Conservation (phyloP, 768 basidiomycete genomes). For the Lactarius indigo region DNA sequence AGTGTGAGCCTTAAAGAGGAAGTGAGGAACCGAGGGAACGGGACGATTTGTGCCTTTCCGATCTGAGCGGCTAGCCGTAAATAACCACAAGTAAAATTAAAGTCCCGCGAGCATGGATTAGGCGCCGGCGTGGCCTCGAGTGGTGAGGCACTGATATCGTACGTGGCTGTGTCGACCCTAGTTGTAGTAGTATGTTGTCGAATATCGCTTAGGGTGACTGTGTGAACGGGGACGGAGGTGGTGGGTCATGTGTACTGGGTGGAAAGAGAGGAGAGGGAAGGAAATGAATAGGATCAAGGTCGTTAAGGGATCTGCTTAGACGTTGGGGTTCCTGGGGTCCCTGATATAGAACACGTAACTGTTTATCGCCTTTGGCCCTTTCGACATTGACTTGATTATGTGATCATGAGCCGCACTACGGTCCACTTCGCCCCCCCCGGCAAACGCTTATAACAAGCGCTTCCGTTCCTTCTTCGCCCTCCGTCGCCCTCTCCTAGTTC, state of each 20-base stretch:
- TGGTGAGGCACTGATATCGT: slow-evolving; percentile 22
- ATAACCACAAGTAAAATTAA: slow-evolving; percentile 20
- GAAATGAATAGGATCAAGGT: not conserved
- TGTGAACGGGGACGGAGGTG: not conserved
- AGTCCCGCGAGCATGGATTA: slow-evolving; percentile 20
- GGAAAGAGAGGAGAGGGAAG: not conserved
- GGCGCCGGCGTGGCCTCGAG: slow-evolving; percentile 8
- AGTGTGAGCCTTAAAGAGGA: slow-evolving; percentile 5
- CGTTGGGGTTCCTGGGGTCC: slow-evolving; percentile 15
- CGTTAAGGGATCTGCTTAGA: not conserved
- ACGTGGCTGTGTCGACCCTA: slow-evolving; percentile 23
- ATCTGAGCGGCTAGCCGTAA: slow-evolving; percentile 27
- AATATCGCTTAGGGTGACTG: slow-evolving; percentile 3
- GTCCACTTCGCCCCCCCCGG: slow-evolving; percentile 17
- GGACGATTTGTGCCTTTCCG: slow-evolving; percentile 26
- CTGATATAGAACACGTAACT: slow-evolving; percentile 15
- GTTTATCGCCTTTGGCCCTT: slow-evolving; percentile 11
- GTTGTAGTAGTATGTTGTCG: not conserved
- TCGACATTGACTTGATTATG: slow-evolving; percentile 9
- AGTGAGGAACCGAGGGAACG: slow-evolving; percentile 10
- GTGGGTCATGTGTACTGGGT: not conserved
- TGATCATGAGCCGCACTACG: slow-evolving; percentile 25
- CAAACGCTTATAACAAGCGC: slow-evolving; percentile 25
- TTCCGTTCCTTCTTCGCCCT: slow-evolving; percentile 25
- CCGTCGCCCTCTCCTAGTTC: slow-evolving; percentile 26